Percentiles rank a stretch among this genome's conserved stretches.
Evolutionary conservation across 768 basidiomycete species (phyloP).

Genomic region (Filobasidium wieringae): DNA sequence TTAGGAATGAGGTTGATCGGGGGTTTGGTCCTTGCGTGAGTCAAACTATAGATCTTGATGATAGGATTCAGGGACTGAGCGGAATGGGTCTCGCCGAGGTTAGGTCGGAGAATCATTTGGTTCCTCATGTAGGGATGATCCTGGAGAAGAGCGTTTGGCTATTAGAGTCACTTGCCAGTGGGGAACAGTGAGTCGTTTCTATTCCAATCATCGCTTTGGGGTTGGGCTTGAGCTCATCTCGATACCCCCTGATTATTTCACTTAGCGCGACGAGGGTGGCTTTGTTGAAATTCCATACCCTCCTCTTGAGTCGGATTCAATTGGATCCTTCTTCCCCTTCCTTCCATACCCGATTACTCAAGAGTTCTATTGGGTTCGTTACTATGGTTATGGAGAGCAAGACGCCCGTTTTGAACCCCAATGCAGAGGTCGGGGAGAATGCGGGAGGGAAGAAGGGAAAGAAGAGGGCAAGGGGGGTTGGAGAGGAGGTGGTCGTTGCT

Average conservation of each 20-base stretch:
- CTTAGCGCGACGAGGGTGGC: slow-evolving; percentile 17
- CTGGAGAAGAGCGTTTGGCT: slow-evolving; percentile 34
- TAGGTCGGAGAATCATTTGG: slow-evolving; percentile 32
- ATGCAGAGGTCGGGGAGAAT: not conserved
- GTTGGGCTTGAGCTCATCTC: not conserved
- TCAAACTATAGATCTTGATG: too few relatives aligned
- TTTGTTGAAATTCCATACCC: slow-evolving; percentile 23
- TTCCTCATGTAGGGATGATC: slow-evolving; percentile 32
- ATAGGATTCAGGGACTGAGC: too few relatives aligned
- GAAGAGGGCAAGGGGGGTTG: slow-evolving; percentile 30
- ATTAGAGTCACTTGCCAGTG: slow-evolving; percentile 19
- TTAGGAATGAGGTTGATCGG: slow-evolving; percentile 3
- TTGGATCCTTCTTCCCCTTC: slow-evolving; percentile 24
- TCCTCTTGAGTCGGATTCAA: slow-evolving; percentile 14
- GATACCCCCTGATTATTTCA: too few relatives aligned
- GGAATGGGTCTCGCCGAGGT: too few relatives aligned
- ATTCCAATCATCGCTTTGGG: not conserved
- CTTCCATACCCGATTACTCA: slow-evolving; percentile 27
- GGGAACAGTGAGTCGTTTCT: slow-evolving; percentile 4
- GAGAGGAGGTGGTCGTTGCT: slow-evolving; percentile 33
- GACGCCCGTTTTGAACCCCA: not conserved
- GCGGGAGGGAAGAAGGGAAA: slow-evolving; percentile 27
- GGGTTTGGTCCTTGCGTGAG: not conserved
- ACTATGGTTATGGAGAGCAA: slow-evolving; percentile 9
- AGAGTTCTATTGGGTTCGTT: slow-evolving; percentile 18